Evolutionary conservation across 106 monocot species (phyloP), one percentile per base, ranked within the genome.

Genomic region (Platanthera zijinensis): DNA sequence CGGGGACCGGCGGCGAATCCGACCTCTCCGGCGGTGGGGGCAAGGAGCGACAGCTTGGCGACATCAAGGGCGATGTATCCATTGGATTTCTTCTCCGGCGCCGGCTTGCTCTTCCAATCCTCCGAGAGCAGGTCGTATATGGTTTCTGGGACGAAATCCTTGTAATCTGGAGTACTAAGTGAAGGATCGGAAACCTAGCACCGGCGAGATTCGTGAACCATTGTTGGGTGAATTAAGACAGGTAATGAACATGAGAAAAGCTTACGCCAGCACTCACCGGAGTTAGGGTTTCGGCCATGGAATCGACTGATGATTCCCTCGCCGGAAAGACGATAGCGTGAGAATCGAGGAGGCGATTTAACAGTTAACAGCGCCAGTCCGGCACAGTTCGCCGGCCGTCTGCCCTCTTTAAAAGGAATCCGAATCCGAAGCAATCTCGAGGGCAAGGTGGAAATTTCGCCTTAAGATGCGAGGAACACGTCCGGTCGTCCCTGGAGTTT

Each of bases 21-120:
- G 6, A n/a, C 54, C 11, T 71, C 71, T 47, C 30, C 51, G 22
- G 7, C 46, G 32, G 10, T 18, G 18, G 66, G 1, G 7, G 50
- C 72, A 57, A 54, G 53, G 22, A 46, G 5, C n/a, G 54, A 47
- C 17, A 70, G 15, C 56, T 19, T 51, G 50, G 8, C 73, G 46
- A 81, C 75, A 53, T 81, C 76, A 22, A 81, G 39, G 17, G 81
- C 75, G 52, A 81, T 30, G 70, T 69, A 81, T 22, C 61, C 45
- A 67, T 67, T 15, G 15, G 48, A 25, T 22, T 50, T 57, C 10
- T 57, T 39, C 39, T 39, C 39, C 39, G 39, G 39, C 39, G 3
- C 28, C 11, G 12, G 19, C 52, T 25, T 4, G 22, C 51, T 51
- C 50, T 68, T 30, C 8, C 21, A 5, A 8, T 6, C 11, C 6